Base-by-base conservation (phyloP, 352 stramenopile genomes). In the Phytophthora quininea region DNA sequence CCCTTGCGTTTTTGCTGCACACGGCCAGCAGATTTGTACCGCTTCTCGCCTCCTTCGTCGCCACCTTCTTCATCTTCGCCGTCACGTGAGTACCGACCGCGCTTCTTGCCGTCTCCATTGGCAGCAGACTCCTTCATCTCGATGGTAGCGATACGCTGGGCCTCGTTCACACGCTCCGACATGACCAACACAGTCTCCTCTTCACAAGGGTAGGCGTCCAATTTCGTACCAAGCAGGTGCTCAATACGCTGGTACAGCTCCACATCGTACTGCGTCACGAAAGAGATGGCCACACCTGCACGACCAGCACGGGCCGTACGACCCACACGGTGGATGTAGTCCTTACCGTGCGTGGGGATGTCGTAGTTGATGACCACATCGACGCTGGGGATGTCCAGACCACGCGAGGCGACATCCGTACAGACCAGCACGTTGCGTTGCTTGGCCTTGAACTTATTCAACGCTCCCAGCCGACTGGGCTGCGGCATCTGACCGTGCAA, bases 291-390 rank as follows among this genome's bases (percentile, higher is more conserved):
- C 15, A 92, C 86, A 42, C 98, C 98, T 14, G 93, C 92, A 48
- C 93, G 79, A 43, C 98, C 98, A 37, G 97, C 98, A 72, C 98
- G 87, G 4, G 97, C 98, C 4, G 98, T 99, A 56, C 98, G 89
- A 19, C 98, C 98, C 2, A 99, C 97, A 35, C 98, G 86, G 74
- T 99, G 97, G 68, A 99, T 98, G 79, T 99, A 99, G 77, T 99
- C 97, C 75, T 99, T 99, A 29, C 95, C 96, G 76, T 99, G 93
- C 29, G 86, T 97, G 8, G 98, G 98, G 50, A 99, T 97, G 80
- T 99, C 98, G 81, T 98, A 99, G 75, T 99, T 99, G 58, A 99
- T 90, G 14, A 99, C 98, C 11, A 99, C 79, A 74, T 99, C 97
- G 37, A 99, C 98, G 55, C 84, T 93, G 2, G 97, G 97, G 64